Evolutionary conservation across 2,329 filamentous ascomycete genomes (phyloP), one percentile per base, ranked within the genome.

Genomic region (Clarireedia homoeocarpa): DNA sequence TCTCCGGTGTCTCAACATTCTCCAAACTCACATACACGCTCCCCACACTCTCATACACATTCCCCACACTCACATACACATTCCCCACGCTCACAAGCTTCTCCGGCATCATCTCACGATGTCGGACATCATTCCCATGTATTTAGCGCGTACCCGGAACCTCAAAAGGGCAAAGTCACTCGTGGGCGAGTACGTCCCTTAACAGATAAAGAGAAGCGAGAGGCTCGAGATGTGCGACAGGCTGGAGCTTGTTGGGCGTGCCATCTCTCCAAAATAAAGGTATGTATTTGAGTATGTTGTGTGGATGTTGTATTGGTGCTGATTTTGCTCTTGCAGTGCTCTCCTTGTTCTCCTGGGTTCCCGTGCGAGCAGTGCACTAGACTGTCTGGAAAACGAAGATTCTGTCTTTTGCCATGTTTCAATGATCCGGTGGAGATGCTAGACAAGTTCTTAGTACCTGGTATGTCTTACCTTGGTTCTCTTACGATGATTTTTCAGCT

Each of bases 251-350:
- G 67, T 51, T 69, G 67, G 67, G 64, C 66, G 51, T 69, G 66
- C 42, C 67, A 69, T 60, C 66, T 69, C 15, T 68, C 67, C 4
- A 69, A 69, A 39, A 68, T 63, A 12, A 69, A 68, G 60, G 65
- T 65, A 48, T 23, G 36, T 5, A 27, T 5, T 20, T 46, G 26
- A 20, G 3, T 55, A 5, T 5, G 14, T 14, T 34, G 30, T 34
- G 30, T 34, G 30, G 27, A 34, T 34, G 10, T 34, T 34, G 5
- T 34, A 12, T 12, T 34, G 10, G 47, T 24, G 44, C 34, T 54
- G 17, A 54, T 9, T 9, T 40, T 6, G 14, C 14, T 24, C 17
- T n/a, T 24, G 17, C 26, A 67, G 61, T 69, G 66, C 47, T 69
- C 67, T 44, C 67, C 67, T 17, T 69, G 66, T 48, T 67, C 65